These are phyloP conservation scores for Nicotiana noctiflora DNA, from an alignment of 257 asterid genomes.

Conservation along the genomic window DNA sequence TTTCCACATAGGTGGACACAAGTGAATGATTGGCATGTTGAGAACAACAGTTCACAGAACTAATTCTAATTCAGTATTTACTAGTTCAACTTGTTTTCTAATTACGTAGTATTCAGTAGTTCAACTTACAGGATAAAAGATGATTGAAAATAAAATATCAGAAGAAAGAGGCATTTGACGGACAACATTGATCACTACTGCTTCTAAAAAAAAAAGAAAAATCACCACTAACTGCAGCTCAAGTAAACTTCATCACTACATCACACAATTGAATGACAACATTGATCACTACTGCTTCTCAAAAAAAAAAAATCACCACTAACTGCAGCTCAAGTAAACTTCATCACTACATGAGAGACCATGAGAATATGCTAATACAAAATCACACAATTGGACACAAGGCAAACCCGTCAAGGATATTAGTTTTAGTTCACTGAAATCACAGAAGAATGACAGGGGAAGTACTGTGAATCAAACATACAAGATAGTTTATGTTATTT, in stretches of 20 bases:
- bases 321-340: neutral
- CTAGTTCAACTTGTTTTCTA: neutral
- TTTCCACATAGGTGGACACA: neutral
- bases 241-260: neutral
- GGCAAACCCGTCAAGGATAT: neutral
- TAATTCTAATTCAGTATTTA: neutral
- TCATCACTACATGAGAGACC: neutral
- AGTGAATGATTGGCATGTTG: neutral
- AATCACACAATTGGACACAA: neutral
- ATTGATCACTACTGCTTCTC: neutral
- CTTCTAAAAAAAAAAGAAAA: neutral
- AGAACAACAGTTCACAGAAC: neutral
- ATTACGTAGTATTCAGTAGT: neutral
- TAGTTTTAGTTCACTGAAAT: neutral
- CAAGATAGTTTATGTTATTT: neutral
- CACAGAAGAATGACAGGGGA: neutral
- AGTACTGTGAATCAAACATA: neutral
- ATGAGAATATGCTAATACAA: neutral
- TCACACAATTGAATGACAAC: neutral
- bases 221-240: neutral
- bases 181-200: neutral
- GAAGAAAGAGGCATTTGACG: neutral
- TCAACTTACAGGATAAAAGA: neutral
- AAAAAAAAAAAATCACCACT: neutral
- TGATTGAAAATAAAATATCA: neutral